Evolutionary conservation across 441 rosid species (phyloP).

Genomic region (Euphorbia celastroides): DNA sequence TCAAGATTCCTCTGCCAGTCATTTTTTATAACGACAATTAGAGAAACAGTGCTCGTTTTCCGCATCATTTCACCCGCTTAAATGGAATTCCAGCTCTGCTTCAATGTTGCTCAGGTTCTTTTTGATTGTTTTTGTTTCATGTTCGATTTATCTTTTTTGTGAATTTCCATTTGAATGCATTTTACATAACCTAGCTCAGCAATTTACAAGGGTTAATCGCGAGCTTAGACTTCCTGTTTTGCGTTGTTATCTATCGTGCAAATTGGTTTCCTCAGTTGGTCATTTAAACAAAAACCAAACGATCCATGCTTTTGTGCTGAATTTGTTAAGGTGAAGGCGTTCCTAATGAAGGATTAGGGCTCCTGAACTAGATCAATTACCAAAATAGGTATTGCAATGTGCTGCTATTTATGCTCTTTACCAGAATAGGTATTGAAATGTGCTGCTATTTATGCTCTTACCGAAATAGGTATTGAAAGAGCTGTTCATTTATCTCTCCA

Average conservation of each 20-base stretch:
- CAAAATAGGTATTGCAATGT: too few species aligned
- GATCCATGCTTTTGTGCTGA: neutral
- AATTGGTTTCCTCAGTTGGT: neutral
- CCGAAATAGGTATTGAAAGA: too few species aligned
- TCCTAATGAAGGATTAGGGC: neutral
- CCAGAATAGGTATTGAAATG: too few species aligned
- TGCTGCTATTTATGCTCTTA: neutral
- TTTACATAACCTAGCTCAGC: neutral
- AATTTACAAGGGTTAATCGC: neutral
- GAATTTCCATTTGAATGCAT: neutral
- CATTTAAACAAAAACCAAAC: neutral
- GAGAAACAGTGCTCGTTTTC: neutral
- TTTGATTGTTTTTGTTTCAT: neutral
- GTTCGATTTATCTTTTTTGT: neutral
- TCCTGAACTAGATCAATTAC: neutral
- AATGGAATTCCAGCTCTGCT: neutral
- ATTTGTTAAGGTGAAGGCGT: neutral
- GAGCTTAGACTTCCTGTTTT: neutral
- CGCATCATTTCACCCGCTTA: neutral
- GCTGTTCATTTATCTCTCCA: too few species aligned
- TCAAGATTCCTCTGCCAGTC: neutral
- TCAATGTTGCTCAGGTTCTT: neutral
- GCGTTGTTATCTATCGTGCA: neutral
- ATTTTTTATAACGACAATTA: neutral
- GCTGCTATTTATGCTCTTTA: neutral